phyloP scores from a whole-genome alignment of 768 basidiomycete species.

The Mrakia hoshinonis region DNA sequence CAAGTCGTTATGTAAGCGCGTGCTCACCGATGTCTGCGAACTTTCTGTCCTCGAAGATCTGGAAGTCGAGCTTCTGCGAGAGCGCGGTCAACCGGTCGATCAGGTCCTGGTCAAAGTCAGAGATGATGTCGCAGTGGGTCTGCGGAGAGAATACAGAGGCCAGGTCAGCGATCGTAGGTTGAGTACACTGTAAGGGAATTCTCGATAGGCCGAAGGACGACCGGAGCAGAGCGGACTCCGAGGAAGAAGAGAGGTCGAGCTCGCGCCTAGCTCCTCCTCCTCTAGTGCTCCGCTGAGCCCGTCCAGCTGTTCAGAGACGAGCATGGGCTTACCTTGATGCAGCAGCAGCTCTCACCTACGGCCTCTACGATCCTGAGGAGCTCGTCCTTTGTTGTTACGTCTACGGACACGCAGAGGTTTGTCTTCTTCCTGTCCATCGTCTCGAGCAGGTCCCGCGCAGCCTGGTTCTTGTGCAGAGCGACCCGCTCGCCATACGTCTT shows the following conservation, averaged over 20 bases:
- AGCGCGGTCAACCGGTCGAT: slow-evolving; percentile 62
- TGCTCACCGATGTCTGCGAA: slow-evolving; percentile 91
- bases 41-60: slow-evolving; percentile 97
- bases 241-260: too few relatives aligned
- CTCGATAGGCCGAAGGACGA: too few relatives aligned
- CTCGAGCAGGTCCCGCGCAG: slow-evolving; percentile 67
- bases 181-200: too few relatives aligned
- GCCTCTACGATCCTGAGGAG: slow-evolving; percentile 77
- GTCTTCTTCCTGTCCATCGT: slow-evolving; percentile 77
- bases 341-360: slow-evolving; percentile 81
- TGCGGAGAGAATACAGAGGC: slow-evolving; percentile 37
- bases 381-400: slow-evolving; percentile 70
- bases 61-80: slow-evolving; percentile 73
- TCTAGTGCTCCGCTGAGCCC: too few relatives aligned
- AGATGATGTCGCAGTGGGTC: slow-evolving; percentile 95
- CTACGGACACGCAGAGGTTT: slow-evolving; percentile 92
- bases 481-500: slow-evolving; percentile 13
- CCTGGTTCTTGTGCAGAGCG: slow-evolving; percentile 50
- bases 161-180: slow-evolving; percentile 13
- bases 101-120: slow-evolving; percentile 72
- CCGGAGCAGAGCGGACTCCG: too few relatives aligned
- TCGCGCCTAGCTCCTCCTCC: too few relatives aligned
- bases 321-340: slow-evolving; percentile 66
- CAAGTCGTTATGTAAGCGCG: background rate
- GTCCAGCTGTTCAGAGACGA: too few relatives aligned